phyloP scores from a whole-genome alignment of 768 basidiomycete species.

The Mycena alexandri region DNA sequence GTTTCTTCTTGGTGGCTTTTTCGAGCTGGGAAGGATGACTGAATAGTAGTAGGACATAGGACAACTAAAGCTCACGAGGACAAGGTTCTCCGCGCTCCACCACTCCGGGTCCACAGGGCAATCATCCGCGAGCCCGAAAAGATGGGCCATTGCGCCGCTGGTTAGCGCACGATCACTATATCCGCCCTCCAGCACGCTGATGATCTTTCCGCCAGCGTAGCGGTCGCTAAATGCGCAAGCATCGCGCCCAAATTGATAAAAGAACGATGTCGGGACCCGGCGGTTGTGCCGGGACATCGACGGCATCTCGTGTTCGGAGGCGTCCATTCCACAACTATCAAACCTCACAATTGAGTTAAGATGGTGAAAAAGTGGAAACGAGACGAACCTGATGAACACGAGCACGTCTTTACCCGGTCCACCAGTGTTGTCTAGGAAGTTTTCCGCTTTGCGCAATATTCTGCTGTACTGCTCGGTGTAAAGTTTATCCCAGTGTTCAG shows the following conservation, averaged over 20 bases:
- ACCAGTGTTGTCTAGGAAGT: constrained; percentile 78
- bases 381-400: constrained; percentile 84
- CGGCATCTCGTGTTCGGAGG: constrained; percentile 89
- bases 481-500: constrained; percentile 77
- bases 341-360: constrained; percentile 8
- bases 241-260: constrained; percentile 84
- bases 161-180: constrained; percentile 92
- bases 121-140: constrained; percentile 73
- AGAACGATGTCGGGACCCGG: constrained; percentile 91
- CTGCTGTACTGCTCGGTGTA: constrained; percentile 75
- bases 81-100: constrained; percentile 76
- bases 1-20: constrained; percentile 68
- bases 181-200: constrained; percentile 95
- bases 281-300: constrained; percentile 94
- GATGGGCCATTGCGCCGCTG: constrained; percentile 86
- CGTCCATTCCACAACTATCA: constrained; percentile 92
- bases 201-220: constrained; percentile 75
- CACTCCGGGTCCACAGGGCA: constrained; percentile 55
- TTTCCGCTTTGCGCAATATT: constrained; percentile 74
- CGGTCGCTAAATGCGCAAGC: constrained; percentile 71
- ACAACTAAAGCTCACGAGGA: constrained; percentile 57
- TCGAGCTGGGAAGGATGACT: constrained; percentile 63
- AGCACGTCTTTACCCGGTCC: constrained; percentile 77
- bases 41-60: background rate
- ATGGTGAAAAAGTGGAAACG: background rate